Evolutionary conservation across 495 filamentous ascomycete species (phyloP), one percentile per base, ranked within the genome.

Genomic region (Aspergillus wentii): DNA sequence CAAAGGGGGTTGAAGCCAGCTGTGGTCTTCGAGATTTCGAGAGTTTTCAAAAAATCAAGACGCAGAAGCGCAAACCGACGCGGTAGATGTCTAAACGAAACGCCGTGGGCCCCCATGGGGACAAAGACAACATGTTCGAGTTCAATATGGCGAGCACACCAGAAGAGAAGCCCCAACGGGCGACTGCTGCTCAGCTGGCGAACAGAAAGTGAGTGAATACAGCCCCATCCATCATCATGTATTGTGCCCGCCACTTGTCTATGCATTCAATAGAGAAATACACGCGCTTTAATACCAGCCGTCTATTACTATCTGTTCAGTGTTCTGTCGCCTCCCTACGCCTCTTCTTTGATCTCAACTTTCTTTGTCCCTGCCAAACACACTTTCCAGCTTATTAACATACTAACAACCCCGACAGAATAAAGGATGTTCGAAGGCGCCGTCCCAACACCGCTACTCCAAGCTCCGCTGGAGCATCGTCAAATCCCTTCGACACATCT

Each of bases 181-280:
- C 71, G 21, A 74, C 68, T 15, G 70, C 72, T 16, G 68, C 71
- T 19, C 71, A 74, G 54, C 23, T 76, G 61, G 71, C 72, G 23
- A 62, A 38, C 32, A 62, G 72, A 62, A 75, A 59, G 72, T 76
- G 54, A 71, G 72, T 73, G 32, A 51, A 35, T 38, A 32, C 31
- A 43, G 51, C 50, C 47, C 41, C 39, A 47, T 41, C 38, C n/a
- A n/a, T n/a, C n/a, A n/a, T n/a, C n/a, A n/a, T n/a, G n/a, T n/a
- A n/a, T n/a, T n/a, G n/a, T n/a, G n/a, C n/a, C n/a, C n/a, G n/a
- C n/a, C n/a, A n/a, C n/a, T n/a, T n/a, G n/a, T n/a, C n/a, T n/a
- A n/a, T n/a, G n/a, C n/a, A n/a, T n/a, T n/a, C n/a, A n/a, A n/a
- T n/a, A n/a, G n/a, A n/a, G n/a, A n/a, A n/a, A n/a, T n/a, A n/a